Conservation (phyloP, 768 basidiomycete species). For the Crassisporium funariophilum region DNA sequence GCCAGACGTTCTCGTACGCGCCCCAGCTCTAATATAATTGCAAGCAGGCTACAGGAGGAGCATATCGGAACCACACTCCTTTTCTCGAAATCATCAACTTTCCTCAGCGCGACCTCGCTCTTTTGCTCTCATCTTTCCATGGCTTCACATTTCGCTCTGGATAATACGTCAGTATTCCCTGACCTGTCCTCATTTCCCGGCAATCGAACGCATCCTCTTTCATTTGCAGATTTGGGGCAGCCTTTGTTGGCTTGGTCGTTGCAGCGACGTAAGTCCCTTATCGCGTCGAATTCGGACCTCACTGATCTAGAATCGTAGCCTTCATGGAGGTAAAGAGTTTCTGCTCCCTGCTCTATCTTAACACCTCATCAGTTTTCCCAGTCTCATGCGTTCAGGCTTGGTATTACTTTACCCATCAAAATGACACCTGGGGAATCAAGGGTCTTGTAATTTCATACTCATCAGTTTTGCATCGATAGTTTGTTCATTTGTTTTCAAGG, state of each 20-base stretch:
- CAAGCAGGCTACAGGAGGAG: too few species aligned
- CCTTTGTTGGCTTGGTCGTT: background rate
- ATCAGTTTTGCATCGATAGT: background rate
- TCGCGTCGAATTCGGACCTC: background rate
- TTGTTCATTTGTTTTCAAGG: background rate
- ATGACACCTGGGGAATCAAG: background rate
- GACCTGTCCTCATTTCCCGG: background rate
- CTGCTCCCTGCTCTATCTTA: background rate
- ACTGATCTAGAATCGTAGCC: background rate
- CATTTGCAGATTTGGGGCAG: background rate
- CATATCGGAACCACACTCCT: background rate
- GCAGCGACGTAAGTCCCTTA: background rate
- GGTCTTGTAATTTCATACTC: background rate
- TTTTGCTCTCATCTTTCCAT: background rate
- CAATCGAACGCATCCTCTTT: background rate
- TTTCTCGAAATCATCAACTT: background rate
- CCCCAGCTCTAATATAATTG: too few species aligned
- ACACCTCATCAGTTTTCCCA: background rate
- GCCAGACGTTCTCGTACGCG: background rate
- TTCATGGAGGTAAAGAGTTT: background rate
- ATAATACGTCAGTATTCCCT: background rate
- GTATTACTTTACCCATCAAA: slow-evolving; percentile 3
- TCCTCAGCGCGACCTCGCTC: background rate
- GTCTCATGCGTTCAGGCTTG: slow-evolving; percentile 1
- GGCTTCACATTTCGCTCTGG: background rate